These are phyloP conservation scores for Pseudocercospora fuligena DNA, from an alignment of 2,329 filamentous ascomycete genomes.

Conservation along the genomic window DNA sequence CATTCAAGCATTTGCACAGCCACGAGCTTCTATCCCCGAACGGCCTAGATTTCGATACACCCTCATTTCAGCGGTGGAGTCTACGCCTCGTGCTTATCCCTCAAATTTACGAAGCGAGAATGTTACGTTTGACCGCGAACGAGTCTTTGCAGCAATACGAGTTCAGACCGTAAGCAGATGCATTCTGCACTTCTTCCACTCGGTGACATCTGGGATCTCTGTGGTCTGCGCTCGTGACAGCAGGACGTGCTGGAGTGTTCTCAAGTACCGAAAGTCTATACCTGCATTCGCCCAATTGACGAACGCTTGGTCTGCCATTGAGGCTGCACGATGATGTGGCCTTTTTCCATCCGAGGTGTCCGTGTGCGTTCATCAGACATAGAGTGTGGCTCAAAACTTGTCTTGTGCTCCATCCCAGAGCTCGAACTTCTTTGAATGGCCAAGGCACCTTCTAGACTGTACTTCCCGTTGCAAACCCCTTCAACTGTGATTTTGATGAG, in stretches of 20 bases:
- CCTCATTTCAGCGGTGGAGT: neutral
- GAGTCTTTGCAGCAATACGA: neutral
- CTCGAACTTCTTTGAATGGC: neutral
- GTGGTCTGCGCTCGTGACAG: neutral
- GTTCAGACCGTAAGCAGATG: neutral
- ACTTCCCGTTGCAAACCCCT: neutral
- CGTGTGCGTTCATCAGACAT: neutral
- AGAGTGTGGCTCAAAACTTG: neutral
- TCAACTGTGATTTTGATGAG: too few species aligned
- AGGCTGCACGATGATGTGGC: neutral
- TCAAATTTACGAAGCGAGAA: neutral
- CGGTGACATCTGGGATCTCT: neutral
- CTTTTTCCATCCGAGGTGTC: too few species aligned
- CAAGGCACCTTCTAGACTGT: neutral
- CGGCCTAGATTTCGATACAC: neutral
- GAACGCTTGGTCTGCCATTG: neutral
- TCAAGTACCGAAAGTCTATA: neutral
- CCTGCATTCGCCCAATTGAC: neutral
- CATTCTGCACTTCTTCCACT: neutral
- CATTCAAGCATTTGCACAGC: constrained; percentile 1
- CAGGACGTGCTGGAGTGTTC: neutral
- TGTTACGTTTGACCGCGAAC: neutral
- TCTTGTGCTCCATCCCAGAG: neutral
- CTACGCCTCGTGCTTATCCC: neutral
- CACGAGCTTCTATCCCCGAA: neutral